Base-by-base conservation (phyloP, 305 asterid genomes). In the Fraxinus xanthoxyloides region DNA sequence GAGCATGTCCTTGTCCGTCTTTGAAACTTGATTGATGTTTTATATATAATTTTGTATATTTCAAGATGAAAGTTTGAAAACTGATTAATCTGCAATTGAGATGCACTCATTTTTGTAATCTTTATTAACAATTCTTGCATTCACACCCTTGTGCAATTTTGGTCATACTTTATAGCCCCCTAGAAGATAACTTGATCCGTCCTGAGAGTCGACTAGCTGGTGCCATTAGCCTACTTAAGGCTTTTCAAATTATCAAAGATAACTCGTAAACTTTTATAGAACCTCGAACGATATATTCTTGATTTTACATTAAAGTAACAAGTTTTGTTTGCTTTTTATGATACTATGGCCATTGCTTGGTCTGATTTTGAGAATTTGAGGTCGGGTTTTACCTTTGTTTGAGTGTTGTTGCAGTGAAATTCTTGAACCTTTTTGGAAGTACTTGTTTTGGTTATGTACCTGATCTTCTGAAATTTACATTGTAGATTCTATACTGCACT, bases 401-500 rank as follows among this genome's bases (percentile, higher is more conserved):
- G 13, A 6, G 30, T 61, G 13, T 61, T 61, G 28, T 5, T 61
- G 61, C 21, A 7, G 5, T 21, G 30, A 61, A 26, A 9, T 21
- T 26, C 19, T 56, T 26, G 0, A 65, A 65, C 31, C 17, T 26
- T 63, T 10, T 65, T 21, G 31, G 35, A 26, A 7, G n/a, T 17
- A 26, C 17, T 28, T 12, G 35, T 7, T 65, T n/a, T 65, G 32
- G n/a, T 17, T 23, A 13, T 32, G 17, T 1, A 40, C 6, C 78
- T 79, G 54, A 40, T 30, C 1, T 28, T 35, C 46, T 8, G 85
- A 78, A 23, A 77, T 85, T 65, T 21, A 73, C 77, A 81, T 12
- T 83, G 82, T 78, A 91, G 93, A 84, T 90, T 24, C 83, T 87
- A 30, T 86, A 85, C 86, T 90, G 93, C 85, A 91, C 95, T 77